Evolutionary conservation across 495 filamentous ascomycete species (phyloP).

Genomic region (Diplogelasinospora grovesii): DNA sequence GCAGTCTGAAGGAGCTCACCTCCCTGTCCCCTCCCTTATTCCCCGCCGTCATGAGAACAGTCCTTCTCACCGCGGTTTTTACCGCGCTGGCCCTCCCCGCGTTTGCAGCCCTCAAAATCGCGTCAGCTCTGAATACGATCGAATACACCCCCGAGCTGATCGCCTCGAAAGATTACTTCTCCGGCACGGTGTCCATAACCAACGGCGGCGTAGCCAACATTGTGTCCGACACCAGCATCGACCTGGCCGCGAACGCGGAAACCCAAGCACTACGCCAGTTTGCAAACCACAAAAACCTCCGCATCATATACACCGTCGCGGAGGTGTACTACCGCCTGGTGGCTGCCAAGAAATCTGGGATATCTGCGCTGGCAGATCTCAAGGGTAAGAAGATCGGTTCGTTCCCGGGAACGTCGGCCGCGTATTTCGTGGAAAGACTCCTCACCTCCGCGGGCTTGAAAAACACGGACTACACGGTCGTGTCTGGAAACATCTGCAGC

Average conservation of each 20-base stretch:
- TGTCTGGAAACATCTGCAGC: constrained; percentile 30
- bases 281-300: constrained; percentile 31
- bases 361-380: constrained; percentile 29
- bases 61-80: too few species aligned
- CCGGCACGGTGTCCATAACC: constrained; percentile 8
- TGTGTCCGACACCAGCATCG: constrained; percentile 20
- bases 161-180: constrained; percentile 27
- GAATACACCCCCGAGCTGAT: constrained; percentile 29
- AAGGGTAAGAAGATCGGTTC: constrained; percentile 40
- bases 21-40: too few species aligned
- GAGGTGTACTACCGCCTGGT: constrained; percentile 40
- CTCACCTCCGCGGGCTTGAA: constrained; percentile 28
- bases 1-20: too few species aligned
- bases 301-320: constrained; percentile 35
- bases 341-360: constrained; percentile 30
- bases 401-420: constrained; percentile 30
- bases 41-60: too few species aligned
- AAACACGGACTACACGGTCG: constrained; percentile 25
- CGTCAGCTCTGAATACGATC: too few species aligned
- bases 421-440: constrained; percentile 33
- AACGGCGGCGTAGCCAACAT: constrained; percentile 25
- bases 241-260: constrained; percentile 39
- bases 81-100: too few species aligned
- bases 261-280: constrained; percentile 38
- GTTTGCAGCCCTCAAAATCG: too few species aligned